Evolutionary conservation across 345 rosid genomes (phyloP).

Genomic region (Euphorbia peplus): DNA sequence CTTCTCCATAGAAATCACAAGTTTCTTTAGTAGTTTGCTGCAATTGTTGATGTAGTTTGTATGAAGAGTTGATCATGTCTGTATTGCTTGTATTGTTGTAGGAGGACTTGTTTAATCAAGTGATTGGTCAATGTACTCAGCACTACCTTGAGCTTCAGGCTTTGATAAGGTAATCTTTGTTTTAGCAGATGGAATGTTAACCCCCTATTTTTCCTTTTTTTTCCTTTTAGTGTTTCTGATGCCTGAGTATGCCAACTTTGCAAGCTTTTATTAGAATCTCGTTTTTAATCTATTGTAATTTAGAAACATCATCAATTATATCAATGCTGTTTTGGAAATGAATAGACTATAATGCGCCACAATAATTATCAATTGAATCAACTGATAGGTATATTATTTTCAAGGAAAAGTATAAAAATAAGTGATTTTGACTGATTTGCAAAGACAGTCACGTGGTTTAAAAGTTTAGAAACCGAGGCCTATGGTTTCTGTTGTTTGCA

Average conservation of each 20-base stretch:
- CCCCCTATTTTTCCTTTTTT: background rate
- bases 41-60: background rate
- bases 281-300: background rate
- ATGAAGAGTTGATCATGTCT: background rate
- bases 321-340: background rate
- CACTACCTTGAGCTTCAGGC: slow-evolving; percentile 30
- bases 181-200: background rate
- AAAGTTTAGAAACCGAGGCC: too few species aligned
- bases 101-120: slow-evolving; percentile 34
- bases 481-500: too few species aligned
- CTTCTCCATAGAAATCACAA: background rate
- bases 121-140: slow-evolving; percentile 27
- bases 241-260: background rate
- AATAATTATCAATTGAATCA: background rate
- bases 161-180: slow-evolving; percentile 21
- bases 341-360: background rate
- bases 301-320: background rate
- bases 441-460: too few species aligned
- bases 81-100: background rate
- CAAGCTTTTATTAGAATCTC: background rate
- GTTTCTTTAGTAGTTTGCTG: background rate
- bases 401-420: too few species aligned
- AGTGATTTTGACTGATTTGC: too few species aligned
- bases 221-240: background rate
- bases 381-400: background rate